Evolutionary conservation across 2,329 filamentous ascomycete species (phyloP), one percentile per base, ranked within the genome.

Genomic region (Colletotrichum sp.): DNA sequence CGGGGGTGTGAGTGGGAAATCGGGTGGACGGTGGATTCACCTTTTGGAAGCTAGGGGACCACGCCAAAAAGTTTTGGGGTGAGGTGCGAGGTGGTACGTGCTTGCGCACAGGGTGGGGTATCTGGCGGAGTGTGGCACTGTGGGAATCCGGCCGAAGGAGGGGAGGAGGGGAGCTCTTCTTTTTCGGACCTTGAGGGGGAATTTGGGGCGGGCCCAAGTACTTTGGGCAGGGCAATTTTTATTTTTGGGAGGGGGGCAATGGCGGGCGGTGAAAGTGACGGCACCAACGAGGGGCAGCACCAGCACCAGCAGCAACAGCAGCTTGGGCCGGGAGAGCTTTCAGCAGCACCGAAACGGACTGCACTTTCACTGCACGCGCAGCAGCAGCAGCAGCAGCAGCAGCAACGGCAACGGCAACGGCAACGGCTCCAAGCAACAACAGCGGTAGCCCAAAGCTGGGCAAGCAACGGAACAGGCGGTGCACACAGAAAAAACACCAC

Each of bases 41-140:
- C 64, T 68, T 60, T 52, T 68, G 71, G 70, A 61, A 76, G 74
- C 74, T 76, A 74, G 72, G 74, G 74, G 70, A 76, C 74, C 74
- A 76, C 74, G 74, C 74, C 74, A 76, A 76, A 76, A 76, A 73
- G 74, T 76, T 76, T 76, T 76, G 74, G 74, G 73, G 72, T 73
- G 73, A 68, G 69, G 68, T 32, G 30, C 72, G 61, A 34, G 55
- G 60, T 57, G 72, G 72, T 44, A 44, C 72, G 68, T 75, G 73
- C 73, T 39, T 44, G 25, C 39, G 32, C n/a, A 63, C 22, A 36
- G 64, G 68, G 68, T 64, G 59, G 68, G 22, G 39, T 27, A 32
- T 36, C n/a, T 19, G 59, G 68, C 19, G 68, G 66, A 60, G 68
- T 71, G 68, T 65, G 68, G 60, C 68, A 72, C 74, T 76, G 74